A percentile compares a stretch with the other conserved stretches of the same genome.
Conservation (phyloP, 768 basidiomycete genomes). For the Tylopilus vinaceipallidus region DNA sequence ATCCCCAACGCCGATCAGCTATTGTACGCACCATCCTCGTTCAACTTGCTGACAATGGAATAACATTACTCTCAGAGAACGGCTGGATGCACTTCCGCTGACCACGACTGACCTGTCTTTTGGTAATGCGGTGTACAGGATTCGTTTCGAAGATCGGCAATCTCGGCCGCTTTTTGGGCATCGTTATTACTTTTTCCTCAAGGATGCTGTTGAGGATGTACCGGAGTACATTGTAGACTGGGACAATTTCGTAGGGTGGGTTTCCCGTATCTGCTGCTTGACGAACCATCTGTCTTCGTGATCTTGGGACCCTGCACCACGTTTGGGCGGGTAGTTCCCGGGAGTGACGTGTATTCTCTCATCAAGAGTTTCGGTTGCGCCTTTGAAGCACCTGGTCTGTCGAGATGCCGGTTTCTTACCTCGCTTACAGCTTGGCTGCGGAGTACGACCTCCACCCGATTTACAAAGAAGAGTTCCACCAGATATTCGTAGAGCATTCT, state of each 20-base stretch:
- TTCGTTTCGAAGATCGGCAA: conserved; percentile 77
- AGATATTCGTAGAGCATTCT: conserved; percentile 80
- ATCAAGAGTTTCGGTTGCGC: neutral
- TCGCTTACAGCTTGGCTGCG: conserved; percentile 64
- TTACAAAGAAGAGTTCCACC: conserved; percentile 89
- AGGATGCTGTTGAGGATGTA: conserved; percentile 95
- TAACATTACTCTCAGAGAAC: conserved; percentile 47
- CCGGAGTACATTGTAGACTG: conserved; percentile 97
- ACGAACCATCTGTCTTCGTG: neutral
- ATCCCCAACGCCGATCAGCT: conserved; percentile 87
- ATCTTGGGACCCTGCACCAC: neutral
- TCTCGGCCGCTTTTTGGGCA: conserved; percentile 76
- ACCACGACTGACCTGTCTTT: conserved; percentile 72
- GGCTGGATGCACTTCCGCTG: conserved; percentile 66
- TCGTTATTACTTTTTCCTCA: conserved; percentile 89
- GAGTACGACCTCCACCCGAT: conserved; percentile 73
- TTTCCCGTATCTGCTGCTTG: conserved; percentile 9
- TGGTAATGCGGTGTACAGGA: conserved; percentile 87
- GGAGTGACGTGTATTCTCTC: no score
- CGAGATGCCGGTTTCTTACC: conserved; percentile 12
- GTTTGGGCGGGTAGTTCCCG: neutral
- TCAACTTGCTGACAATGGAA: conserved; percentile 5
- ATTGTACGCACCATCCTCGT: conserved; percentile 52
- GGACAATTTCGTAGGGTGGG: conserved; percentile 86
- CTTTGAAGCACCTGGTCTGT: neutral